Conservation (phyloP, 2,329 filamentous ascomycete species). For the Grosmannia clavigera region DNA sequence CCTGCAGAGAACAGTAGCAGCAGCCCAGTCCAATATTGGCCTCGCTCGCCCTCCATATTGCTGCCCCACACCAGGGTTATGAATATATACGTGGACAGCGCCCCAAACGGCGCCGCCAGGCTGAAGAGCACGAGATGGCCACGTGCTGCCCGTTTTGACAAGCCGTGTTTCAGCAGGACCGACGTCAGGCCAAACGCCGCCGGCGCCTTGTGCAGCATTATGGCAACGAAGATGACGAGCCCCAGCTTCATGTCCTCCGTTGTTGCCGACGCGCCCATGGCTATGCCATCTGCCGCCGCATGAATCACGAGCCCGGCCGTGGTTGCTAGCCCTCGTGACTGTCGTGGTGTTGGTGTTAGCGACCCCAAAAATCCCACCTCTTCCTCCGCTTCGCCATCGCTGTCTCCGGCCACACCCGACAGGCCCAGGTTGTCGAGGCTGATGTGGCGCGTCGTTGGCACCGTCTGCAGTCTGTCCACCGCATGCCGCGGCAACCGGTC, state of each 20-base stretch:
- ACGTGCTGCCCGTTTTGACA: slow-evolving; percentile 74
- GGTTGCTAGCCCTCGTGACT: slow-evolving; percentile 59
- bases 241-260: slow-evolving; percentile 62
- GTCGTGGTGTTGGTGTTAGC: slow-evolving; percentile 42
- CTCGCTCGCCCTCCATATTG: slow-evolving; percentile 42
- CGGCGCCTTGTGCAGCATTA: slow-evolving; percentile 95
- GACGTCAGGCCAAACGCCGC: slow-evolving; percentile 92
- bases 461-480: slow-evolving; percentile 48
- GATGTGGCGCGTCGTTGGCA: slow-evolving; percentile 67
- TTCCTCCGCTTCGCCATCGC: slow-evolving; percentile 30
- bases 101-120: slow-evolving; percentile 76
- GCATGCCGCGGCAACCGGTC: slow-evolving; percentile 72
- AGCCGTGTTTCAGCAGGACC: slow-evolving; percentile 76
- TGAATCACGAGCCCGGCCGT: slow-evolving; percentile 95
- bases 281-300: slow-evolving; percentile 87
- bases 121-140: slow-evolving; percentile 86
- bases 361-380: slow-evolving; percentile 47
- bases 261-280: slow-evolving; percentile 80
- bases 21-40: slow-evolving; percentile 85
- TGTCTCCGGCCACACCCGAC: slow-evolving; percentile 12
- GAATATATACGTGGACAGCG: slow-evolving; percentile 68
- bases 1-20: slow-evolving; percentile 89
- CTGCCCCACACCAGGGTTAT: slow-evolving; percentile 60
- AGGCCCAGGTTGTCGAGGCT: slow-evolving; percentile 66
- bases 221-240: slow-evolving; percentile 86